Percentiles rank a stretch among this genome's conserved stretches.
These are phyloP conservation scores for Paraphaeosphaeria sporulosa DNA, from an alignment of 2,329 filamentous ascomycete species.

Conservation along the genomic window DNA sequence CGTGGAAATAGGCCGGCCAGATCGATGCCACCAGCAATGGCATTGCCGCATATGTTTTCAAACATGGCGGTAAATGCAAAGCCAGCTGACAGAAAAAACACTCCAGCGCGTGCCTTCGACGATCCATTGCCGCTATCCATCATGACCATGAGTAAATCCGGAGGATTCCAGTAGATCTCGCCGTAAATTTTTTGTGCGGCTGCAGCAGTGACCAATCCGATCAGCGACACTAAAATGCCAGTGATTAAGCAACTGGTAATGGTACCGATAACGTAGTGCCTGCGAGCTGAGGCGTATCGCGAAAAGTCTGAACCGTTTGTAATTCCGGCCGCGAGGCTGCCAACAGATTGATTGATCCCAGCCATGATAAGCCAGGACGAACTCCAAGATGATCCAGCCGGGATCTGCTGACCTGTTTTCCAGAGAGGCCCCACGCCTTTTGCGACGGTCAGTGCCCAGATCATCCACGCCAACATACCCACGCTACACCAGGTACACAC, in stretches of 20 bases:
- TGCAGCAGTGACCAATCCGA: constrained; percentile 54
- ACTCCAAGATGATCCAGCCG: constrained; percentile 47
- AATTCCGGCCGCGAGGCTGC: constrained; percentile 52
- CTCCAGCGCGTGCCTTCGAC: constrained; percentile 43
- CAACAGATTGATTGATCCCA: constrained; percentile 55
- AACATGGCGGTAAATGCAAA: constrained; percentile 51
- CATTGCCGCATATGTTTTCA: constrained; percentile 50
- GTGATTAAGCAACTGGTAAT: constrained; percentile 51
- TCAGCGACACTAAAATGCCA: constrained; percentile 52
- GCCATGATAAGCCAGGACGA: constrained; percentile 57
- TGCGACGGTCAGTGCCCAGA: constrained; percentile 56
- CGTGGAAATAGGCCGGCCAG: constrained; percentile 44
- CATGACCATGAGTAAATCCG: constrained; percentile 55
- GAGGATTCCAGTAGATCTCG: constrained; percentile 52
- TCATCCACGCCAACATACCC: constrained; percentile 58
- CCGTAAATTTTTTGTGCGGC: constrained; percentile 49
- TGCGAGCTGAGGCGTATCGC: constrained; percentile 49
- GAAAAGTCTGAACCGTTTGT: constrained; percentile 56
- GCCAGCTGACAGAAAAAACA: constrained; percentile 47
- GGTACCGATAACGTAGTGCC: constrained; percentile 51
- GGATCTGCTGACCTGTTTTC: constrained; percentile 46
- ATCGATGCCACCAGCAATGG: constrained; percentile 46
- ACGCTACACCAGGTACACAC: constrained; percentile 54
- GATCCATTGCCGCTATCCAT: constrained; percentile 55
- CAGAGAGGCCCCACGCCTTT: constrained; percentile 56